These are phyloP conservation scores for Wickerhamomyces sp. DNA, from an alignment of 1,139 yeast species.

Conservation along the genomic window DNA sequence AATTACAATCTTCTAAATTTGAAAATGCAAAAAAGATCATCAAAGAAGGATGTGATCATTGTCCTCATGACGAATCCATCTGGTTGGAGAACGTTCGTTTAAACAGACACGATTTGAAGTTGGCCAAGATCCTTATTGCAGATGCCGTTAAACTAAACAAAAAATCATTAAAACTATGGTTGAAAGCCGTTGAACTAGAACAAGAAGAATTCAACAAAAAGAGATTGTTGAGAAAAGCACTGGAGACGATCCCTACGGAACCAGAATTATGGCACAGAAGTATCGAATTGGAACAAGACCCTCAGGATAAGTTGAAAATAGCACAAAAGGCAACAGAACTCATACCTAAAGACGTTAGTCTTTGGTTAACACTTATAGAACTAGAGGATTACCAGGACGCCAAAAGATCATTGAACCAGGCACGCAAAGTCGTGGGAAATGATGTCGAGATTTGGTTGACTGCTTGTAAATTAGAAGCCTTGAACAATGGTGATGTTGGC, in stretches of 20 bases:
- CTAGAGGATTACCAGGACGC: slow-evolving; percentile 43
- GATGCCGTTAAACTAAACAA: slow-evolving; percentile 60
- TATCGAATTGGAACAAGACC: slow-evolving; percentile 44
- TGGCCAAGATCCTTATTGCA: slow-evolving; percentile 53
- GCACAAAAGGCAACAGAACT: slow-evolving; percentile 65
- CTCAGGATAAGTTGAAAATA: slow-evolving; percentile 46
- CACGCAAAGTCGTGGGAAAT: slow-evolving; percentile 48
- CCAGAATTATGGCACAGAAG: slow-evolving; percentile 49
- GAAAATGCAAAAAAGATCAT: slow-evolving; percentile 57
- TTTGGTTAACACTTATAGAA: slow-evolving; percentile 55
- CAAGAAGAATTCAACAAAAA: slow-evolving; percentile 45
- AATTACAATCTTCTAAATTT: slow-evolving; percentile 56
- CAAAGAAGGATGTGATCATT: slow-evolving; percentile 63
- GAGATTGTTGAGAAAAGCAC: slow-evolving; percentile 55
- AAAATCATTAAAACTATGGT: slow-evolving; percentile 63
- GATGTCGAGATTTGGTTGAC: slow-evolving; percentile 65
- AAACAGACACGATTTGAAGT: slow-evolving; percentile 42
- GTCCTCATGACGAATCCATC: slow-evolving; percentile 64
- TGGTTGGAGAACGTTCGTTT: slow-evolving; percentile 81
- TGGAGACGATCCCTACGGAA: slow-evolving; percentile 46
- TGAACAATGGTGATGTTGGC: slow-evolving; percentile 33
- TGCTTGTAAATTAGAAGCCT: slow-evolving; percentile 61
- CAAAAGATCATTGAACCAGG: slow-evolving; percentile 55
- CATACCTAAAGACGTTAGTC: slow-evolving; percentile 55
- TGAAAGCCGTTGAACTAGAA: slow-evolving; percentile 63